A percentile compares a stretch with the other conserved stretches of the same genome.
Conservation (phyloP, 2,329 filamentous ascomycete genomes). For the Neonectria magnoliae region DNA sequence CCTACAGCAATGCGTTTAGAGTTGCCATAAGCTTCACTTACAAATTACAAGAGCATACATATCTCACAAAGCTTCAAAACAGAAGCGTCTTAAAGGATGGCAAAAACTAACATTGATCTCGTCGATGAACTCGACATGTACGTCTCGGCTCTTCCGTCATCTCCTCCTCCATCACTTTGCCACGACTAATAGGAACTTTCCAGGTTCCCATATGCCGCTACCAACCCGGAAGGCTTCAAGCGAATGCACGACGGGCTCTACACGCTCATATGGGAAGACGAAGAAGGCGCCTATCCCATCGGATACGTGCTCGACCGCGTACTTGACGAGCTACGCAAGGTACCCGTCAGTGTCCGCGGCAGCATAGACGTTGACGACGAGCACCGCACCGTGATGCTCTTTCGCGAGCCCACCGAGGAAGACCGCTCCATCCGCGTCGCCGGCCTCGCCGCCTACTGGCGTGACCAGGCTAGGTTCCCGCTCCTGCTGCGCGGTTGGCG, state of each 20-base stretch:
- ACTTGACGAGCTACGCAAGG: slow-evolving; percentile 57
- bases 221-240: slow-evolving; percentile 66
- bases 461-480: slow-evolving; percentile 75
- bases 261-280: slow-evolving; percentile 71
- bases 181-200: background rate
- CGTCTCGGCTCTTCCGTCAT: background rate
- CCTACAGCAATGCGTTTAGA: background rate
- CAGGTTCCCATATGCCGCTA: slow-evolving; percentile 82
- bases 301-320: slow-evolving; percentile 68
- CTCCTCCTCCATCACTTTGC: no score
- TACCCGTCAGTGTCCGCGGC: slow-evolving; percentile 62
- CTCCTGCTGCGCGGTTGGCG: slow-evolving; percentile 83
- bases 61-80: background rate
- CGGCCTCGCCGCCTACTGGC: slow-evolving; percentile 73
- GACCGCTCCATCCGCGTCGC: slow-evolving; percentile 68
- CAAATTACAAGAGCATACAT: background rate
- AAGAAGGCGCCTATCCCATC: slow-evolving; percentile 70
- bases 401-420: slow-evolving; percentile 65
- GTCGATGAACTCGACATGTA: slow-evolving; percentile 41
- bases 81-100: slow-evolving; percentile 25
- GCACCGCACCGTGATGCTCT: slow-evolving; percentile 71
- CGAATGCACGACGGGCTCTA: slow-evolving; percentile 70
- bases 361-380: slow-evolving; percentile 69
- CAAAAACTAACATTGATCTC: slow-evolving; percentile 40
- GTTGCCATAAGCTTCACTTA: background rate